phyloP scores from a whole-genome alignment of 2,329 filamentous ascomycete species.

The Ophiognomonia clavigignenti-juglandacearum region DNA sequence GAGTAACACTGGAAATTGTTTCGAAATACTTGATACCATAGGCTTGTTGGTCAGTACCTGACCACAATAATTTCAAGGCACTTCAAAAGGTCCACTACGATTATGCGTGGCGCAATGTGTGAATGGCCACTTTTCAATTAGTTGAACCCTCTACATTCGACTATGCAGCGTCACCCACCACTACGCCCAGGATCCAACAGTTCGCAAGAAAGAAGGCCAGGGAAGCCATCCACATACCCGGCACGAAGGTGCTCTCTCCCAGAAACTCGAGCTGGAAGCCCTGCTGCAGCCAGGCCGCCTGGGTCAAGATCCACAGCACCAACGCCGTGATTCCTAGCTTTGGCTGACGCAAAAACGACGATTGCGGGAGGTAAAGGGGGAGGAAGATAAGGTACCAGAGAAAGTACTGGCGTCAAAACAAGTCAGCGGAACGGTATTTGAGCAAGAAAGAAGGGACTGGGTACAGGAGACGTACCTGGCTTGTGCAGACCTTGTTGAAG shows the following conservation, averaged over 20 bases:
- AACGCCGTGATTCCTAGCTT: conserved; percentile 61
- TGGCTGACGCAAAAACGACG: conserved; percentile 61
- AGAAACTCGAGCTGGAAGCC: conserved; percentile 75
- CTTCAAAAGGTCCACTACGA: not conserved
- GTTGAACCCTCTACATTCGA: too few species aligned
- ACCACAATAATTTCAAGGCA: not conserved
- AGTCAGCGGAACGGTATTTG: not conserved
- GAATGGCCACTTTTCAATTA: not conserved
- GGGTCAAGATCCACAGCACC: conserved; percentile 68
- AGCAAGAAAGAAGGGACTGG: too few species aligned
- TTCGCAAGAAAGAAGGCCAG: conserved; percentile 81
- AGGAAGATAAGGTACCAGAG: conserved; percentile 96
- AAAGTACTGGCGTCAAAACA: conserved; percentile 66
- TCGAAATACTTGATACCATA: not conserved
- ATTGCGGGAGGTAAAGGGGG: conserved; percentile 81
- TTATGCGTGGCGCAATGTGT: not conserved
- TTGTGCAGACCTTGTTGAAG: conserved; percentile 99
- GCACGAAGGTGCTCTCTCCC: conserved; percentile 77
- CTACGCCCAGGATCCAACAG: conserved; percentile 77
- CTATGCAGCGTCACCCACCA: conserved; percentile 65
- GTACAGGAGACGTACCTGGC: conserved; percentile 76
- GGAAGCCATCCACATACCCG: conserved; percentile 73
- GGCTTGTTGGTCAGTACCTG: too few species aligned
- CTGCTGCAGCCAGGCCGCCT: conserved; percentile 72
- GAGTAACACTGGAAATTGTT: not conserved